A percentile compares a stretch with the other conserved stretches of the same genome.
Conservation (phyloP, 106 monocot genomes). For the Phalaenopsis equestris region DNA sequence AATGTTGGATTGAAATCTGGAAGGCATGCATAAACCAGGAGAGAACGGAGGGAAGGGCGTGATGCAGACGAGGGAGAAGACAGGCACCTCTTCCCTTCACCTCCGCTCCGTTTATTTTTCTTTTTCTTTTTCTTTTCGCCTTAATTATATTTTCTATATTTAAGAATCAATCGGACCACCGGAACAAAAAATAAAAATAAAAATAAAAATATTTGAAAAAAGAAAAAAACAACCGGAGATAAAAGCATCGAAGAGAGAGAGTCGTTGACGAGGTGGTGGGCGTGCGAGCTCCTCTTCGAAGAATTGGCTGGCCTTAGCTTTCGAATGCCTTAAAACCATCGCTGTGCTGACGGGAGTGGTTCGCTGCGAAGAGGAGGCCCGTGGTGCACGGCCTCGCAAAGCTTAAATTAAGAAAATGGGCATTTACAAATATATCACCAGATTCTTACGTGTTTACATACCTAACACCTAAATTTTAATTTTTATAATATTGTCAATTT, state of each 20-base stretch:
- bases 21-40: not conserved
- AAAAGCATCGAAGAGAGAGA: not conserved
- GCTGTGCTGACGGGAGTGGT: not conserved
- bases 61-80: not conserved
- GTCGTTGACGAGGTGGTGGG: not conserved
- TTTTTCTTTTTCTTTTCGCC: not conserved
- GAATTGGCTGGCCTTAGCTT: not conserved
- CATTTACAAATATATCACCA: no score
- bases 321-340: not conserved
- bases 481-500: no score
- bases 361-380: not conserved
- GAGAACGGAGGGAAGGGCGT: not conserved
- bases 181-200: no score
- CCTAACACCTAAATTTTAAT: no score
- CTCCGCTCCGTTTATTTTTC: not conserved
- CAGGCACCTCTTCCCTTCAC: not conserved
- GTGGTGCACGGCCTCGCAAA: not conserved
- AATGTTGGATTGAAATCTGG: not conserved
- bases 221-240: not conserved
- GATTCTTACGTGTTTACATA: no score
- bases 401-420: no score
- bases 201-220: no score
- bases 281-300: not conserved
- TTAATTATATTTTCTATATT: not conserved
- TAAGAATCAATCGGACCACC: not conserved